Base-by-base conservation (phyloP, 768 basidiomycete genomes). In the Termitomyces sp. region DNA sequence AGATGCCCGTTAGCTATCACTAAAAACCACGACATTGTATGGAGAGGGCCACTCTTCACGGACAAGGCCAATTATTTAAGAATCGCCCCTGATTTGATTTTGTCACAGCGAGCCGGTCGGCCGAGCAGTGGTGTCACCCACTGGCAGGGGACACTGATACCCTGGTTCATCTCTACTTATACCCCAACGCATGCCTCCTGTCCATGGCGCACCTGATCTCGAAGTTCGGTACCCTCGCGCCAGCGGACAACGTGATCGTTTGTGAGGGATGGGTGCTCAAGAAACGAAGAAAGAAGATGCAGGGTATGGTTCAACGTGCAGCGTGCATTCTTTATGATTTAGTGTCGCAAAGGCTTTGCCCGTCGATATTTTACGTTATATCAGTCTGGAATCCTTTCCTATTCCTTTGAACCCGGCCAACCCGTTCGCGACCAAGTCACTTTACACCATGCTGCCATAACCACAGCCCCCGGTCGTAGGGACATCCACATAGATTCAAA, bases 241-340 rank as follows among this genome's bases (percentile, higher is more conserved):
- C 50, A 22, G 32, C 27, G 41, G 45, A 55, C n/a, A 25, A 39
- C 6, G 20, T 52, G 49, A 52, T 83, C 47, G 58, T 88, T 4
- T 76, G 72, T 48, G 78, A 89, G 62, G 91, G 91, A 72, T 93
- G 89, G 89, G 71, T 92, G 5, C 76, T 93, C 57, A 93, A 93
- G 75, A 94, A 94, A 72, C 76, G 91, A 61, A 76, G 91, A 59
- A 91, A 90, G 78, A 90, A 83, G 73, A 86, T 92, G 87, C 91
- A 93, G 75, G 91, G 91, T 85, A 61, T 47, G 69, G 36, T 38
- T 33, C 41, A 43, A 32, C 52, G 29, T 48, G 10, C 20, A 35
- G 38, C 3, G 10, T 59, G 13, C 46, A 45, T 23, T 29, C 40
- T 29, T 48, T 2, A 46, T 48, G 27, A 35, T 44, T 51, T 45